Evolutionary conservation across 2,329 filamentous ascomycete species (phyloP), one percentile per base, ranked within the genome.

Genomic region (Talaromyces amestolkiae): DNA sequence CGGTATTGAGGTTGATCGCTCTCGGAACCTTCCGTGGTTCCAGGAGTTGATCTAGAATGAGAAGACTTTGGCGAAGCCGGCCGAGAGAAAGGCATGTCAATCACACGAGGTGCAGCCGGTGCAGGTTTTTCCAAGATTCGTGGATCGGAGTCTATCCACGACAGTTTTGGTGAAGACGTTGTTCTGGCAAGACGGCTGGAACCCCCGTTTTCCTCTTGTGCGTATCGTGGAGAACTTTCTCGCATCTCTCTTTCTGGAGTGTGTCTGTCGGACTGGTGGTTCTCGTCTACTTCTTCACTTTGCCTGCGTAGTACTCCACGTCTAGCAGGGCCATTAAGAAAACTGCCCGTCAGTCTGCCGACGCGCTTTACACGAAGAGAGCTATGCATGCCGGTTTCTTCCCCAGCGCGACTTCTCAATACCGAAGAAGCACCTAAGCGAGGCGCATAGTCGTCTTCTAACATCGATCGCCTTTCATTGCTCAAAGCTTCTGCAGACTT

Each of bases 301-400:
- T 84, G 81, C 61, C 82, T 81, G 71, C 78, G 79, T 69, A 81
- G 84, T 67, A 90, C 85, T 31, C 91, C 92, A 70, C 92, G 84
- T 63, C 92, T 86, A 22, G 92, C 91, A 33, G 92, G 92, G 0
- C 91, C 91, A 70, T 91, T 92, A 24, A 95, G 81, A 69, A 94
- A 93, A 66, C 87, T 90, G 1, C 91, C 92, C 2, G 89, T 86
- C 8, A 90, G 83, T 76, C 91, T 91, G 17, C 89, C 89, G 15
- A 92, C 86, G 67, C 91, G 84, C 78, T 93, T 94, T 66, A 93
- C 82, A 5, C 92, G 86, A 83, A 93, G 86, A 0, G 91, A 92
- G 70, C 89, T 89, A 67, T 91, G 90, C 1, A 87, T 80, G 15
- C 86, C 88, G 39, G 80, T 78, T 39, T 90, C 88, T 27, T 93